These are phyloP conservation scores for Alternaria arborescens DNA, from an alignment of 2,329 filamentous ascomycete genomes.

Conservation along the genomic window DNA sequence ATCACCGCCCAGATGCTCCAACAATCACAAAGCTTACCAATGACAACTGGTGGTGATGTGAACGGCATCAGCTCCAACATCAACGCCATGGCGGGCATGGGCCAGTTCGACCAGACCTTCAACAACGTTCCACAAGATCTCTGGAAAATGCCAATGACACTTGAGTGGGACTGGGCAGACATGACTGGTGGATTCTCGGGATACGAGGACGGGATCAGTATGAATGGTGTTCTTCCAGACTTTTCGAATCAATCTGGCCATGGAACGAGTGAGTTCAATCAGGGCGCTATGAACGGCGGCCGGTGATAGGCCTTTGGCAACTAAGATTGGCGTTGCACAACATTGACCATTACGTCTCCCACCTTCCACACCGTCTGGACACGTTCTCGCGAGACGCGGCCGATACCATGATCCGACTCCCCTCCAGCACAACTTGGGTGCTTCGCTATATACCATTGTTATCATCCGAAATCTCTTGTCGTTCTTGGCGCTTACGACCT, in stretches of 20 bases:
- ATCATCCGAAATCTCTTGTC: background rate
- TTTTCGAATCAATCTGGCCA: slow-evolving; percentile 36
- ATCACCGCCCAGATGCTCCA: slow-evolving; percentile 45
- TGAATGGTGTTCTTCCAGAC: slow-evolving; percentile 51
- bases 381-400: background rate
- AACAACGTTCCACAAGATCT: slow-evolving; percentile 80
- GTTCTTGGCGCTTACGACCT: background rate
- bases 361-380: background rate
- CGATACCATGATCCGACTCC: background rate
- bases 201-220: slow-evolving; percentile 50
- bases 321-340: background rate
- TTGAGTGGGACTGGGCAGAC: slow-evolving; percentile 85
- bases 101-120: slow-evolving; percentile 80
- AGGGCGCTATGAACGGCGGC: slow-evolving; percentile 44
- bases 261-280: slow-evolving; percentile 47
- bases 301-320: slow-evolving; percentile 13
- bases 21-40: slow-evolving; percentile 34
- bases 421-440: background rate
- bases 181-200: slow-evolving; percentile 50
- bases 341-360: slow-evolving; percentile 4
- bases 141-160: slow-evolving; percentile 94
- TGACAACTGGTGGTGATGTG: slow-evolving; percentile 33
- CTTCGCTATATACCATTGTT: slow-evolving; percentile 1
- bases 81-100: slow-evolving; percentile 44
- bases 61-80: slow-evolving; percentile 37